Evolutionary conservation across 2,329 filamentous ascomycete genomes (phyloP).

Genomic region (Fusarium domesticum): DNA sequence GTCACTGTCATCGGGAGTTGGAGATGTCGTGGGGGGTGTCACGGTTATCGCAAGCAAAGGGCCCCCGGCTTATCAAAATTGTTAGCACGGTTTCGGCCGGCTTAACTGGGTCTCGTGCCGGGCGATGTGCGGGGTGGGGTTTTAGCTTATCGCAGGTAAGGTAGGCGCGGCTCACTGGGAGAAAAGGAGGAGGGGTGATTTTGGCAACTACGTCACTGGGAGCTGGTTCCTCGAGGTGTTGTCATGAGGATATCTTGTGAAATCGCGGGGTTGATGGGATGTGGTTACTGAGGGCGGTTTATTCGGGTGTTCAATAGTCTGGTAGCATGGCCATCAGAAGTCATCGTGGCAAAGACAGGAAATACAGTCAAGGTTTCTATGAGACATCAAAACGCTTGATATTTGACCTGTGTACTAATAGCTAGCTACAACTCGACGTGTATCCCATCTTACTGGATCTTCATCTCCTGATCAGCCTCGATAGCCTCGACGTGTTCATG

Average conservation of each 20-base stretch:
- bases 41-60: no score
- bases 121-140: constrained; percentile 1
- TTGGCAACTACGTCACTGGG: constrained; percentile 26
- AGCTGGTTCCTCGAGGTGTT: background rate
- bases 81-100: constrained; percentile 13
- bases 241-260: background rate
- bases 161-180: background rate
- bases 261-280: background rate
- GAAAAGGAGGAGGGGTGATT: background rate
- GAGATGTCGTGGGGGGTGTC: no score
- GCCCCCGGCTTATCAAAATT: constrained; percentile 6
- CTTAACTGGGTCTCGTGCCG: constrained; percentile 3
- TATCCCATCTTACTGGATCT: constrained; percentile 58
- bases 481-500: constrained; percentile 71
- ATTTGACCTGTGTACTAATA: background rate
- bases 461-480: constrained; percentile 70
- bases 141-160: background rate
- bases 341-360: no score
- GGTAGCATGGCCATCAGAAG: background rate
- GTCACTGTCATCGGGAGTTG: no score
- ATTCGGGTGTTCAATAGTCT: background rate
- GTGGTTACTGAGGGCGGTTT: background rate
- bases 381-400: background rate
- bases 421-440: background rate
- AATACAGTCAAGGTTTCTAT: background rate